Percentiles rank a stretch among this genome's conserved stretches.
Conservation (phyloP, 164 flowering plant genomes). For the Macadamia tetraphylla region DNA sequence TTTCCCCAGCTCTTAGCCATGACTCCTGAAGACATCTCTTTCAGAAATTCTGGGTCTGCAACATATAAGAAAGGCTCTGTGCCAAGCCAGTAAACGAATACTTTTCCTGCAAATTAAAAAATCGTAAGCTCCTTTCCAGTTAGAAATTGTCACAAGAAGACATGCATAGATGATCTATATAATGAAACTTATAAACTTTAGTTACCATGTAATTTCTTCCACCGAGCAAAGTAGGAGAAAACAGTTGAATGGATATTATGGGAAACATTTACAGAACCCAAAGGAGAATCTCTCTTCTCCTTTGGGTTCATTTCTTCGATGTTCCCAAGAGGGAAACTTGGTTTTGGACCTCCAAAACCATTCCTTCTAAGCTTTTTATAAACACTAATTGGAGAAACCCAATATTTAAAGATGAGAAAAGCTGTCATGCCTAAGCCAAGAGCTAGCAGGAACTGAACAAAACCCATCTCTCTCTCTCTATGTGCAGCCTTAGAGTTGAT, state of each 20-base stretch:
- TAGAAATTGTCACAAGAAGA: too few species aligned
- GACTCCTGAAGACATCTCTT: slow-evolving; percentile 45
- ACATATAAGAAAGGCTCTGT: slow-evolving; percentile 81
- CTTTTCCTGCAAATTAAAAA: slow-evolving; percentile 52
- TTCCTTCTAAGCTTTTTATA: slow-evolving; percentile 32
- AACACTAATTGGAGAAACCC: slow-evolving; percentile 42
- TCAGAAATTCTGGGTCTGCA: slow-evolving; percentile 79
- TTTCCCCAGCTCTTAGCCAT: slow-evolving; percentile 84
- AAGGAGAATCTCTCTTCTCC: background rate
- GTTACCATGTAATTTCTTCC: slow-evolving; percentile 67
- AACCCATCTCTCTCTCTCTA: slow-evolving; percentile 13
- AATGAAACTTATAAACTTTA: too few species aligned
- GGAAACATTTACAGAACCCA: slow-evolving; percentile 13
- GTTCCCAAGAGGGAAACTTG: slow-evolving; percentile 81
- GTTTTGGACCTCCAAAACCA: slow-evolving; percentile 77
- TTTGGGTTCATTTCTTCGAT: slow-evolving; percentile 44
- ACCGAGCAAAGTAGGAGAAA: slow-evolving; percentile 65
- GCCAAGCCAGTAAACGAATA: slow-evolving; percentile 83
- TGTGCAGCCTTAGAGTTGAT: too few species aligned
- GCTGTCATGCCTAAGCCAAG: slow-evolving; percentile 14
- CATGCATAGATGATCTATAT: too few species aligned
- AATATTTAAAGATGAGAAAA: slow-evolving; percentile 22
- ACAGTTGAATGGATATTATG: slow-evolving; percentile 69
- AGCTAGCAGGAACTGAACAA: slow-evolving; percentile 10
- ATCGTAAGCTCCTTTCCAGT: too few species aligned